These are phyloP conservation scores for Breynia disticha DNA, from an alignment of 441 rosid species.

Conservation along the genomic window DNA sequence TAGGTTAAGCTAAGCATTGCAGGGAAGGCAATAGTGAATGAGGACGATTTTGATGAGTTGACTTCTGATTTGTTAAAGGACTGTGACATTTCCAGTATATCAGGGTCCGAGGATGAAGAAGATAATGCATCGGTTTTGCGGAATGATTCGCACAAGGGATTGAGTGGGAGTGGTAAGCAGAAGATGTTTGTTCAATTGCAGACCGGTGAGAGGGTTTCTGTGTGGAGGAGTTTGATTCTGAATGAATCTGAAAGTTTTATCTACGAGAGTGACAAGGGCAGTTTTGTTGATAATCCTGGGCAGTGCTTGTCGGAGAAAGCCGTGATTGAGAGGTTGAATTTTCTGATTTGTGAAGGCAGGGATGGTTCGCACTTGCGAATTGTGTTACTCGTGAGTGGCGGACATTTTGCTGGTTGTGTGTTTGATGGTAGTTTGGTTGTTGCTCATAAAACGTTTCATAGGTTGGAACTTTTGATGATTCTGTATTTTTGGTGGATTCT, in stretches of 20 bases:
- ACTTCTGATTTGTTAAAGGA: constrained; percentile 63
- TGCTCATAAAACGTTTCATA: constrained; percentile 88
- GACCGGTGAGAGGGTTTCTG: constrained; percentile 60
- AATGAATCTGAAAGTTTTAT: constrained; percentile 50
- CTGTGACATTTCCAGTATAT: constrained; percentile 79
- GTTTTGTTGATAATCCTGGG: constrained; percentile 9
- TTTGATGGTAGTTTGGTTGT: constrained; percentile 63
- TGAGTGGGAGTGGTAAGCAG: constrained; percentile 31
- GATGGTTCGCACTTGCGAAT: constrained; percentile 39
- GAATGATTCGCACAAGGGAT: constrained; percentile 27
- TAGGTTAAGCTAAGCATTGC: constrained; percentile 81
- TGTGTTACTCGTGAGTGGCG: constrained; percentile 82
- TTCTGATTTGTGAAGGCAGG: constrained; percentile 32
- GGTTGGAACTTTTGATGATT: constrained; percentile 28
- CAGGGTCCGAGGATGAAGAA: constrained; percentile 92
- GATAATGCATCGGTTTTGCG: constrained; percentile 26
- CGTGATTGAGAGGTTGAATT: constrained; percentile 51
- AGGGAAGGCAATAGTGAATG: constrained; percentile 62
- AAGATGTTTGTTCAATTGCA: constrained; percentile 55
- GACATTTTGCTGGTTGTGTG: constrained; percentile 84
- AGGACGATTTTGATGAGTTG: constrained; percentile 78
- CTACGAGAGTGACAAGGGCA: constrained; percentile 27
- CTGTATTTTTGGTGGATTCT: neutral
- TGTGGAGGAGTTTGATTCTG: constrained; percentile 65
- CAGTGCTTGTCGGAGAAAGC: constrained; percentile 31